A percentile compares a stretch with the other conserved stretches of the same genome.
phyloP scores from a whole-genome alignment of 306 rosid species.

The Heteromeles arbutifolia region DNA sequence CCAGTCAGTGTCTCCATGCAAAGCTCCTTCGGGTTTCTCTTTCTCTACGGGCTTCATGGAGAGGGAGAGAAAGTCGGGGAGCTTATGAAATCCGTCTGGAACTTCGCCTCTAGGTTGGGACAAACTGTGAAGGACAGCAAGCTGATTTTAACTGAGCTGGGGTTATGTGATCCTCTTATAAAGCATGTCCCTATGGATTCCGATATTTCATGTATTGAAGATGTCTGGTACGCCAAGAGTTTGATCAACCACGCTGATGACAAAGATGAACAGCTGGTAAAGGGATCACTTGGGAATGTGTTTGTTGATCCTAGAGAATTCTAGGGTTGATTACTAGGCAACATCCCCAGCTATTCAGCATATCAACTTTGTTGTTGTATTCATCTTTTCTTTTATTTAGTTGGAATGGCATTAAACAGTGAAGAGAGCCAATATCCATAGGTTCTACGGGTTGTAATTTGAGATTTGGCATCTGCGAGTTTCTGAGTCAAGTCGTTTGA shows the following conservation, averaged over 20 bases:
- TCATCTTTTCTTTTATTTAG: neutral
- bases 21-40: slow-evolving; percentile 38
- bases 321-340: slow-evolving; percentile 13
- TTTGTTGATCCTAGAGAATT: slow-evolving; percentile 79
- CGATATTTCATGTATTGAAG: slow-evolving; percentile 49
- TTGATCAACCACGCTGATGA: slow-evolving; percentile 21
- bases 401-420: neutral
- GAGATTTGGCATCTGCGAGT: neutral
- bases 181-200: slow-evolving; percentile 39
- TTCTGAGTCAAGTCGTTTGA: neutral
- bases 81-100: slow-evolving; percentile 54
- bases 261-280: slow-evolving; percentile 27
- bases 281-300: slow-evolving; percentile 47
- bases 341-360: neutral
- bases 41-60: slow-evolving; percentile 60
- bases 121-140: slow-evolving; percentile 34
- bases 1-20: slow-evolving; percentile 21
- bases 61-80: slow-evolving; percentile 61
- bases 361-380: neutral
- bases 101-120: slow-evolving; percentile 47
- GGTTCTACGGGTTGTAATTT: neutral
- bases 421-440: neutral
- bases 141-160: slow-evolving; percentile 38
- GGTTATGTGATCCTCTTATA: slow-evolving; percentile 47
- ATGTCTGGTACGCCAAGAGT: slow-evolving; percentile 56